Percentiles rank a stretch among this genome's conserved stretches.
phyloP scores from a whole-genome alignment of 495 filamentous ascomycete species.

The Aspergillus baeticus region DNA sequence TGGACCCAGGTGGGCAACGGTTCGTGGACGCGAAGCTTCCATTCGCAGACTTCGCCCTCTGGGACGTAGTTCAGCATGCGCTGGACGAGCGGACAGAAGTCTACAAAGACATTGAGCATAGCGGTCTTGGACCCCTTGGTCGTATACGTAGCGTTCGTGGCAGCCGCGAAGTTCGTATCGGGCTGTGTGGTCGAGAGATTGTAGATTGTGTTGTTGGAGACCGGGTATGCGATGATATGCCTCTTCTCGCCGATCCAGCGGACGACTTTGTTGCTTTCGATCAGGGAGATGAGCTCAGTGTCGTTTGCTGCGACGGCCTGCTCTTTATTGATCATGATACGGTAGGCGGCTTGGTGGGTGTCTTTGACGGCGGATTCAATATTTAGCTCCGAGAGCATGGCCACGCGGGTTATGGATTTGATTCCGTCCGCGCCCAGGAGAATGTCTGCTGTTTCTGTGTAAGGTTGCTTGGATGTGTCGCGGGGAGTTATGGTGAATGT shows the following conservation, averaged over 20 bases:
- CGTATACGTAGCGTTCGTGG: conserved; percentile 73
- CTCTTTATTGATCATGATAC: conserved; percentile 72
- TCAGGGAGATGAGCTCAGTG: conserved; percentile 63
- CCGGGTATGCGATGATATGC: conserved; percentile 83
- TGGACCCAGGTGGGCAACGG: conserved; percentile 70
- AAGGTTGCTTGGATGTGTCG: conserved; percentile 45
- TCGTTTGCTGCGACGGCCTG: conserved; percentile 58
- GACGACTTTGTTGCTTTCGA: conserved; percentile 65
- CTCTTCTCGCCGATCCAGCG: conserved; percentile 77
- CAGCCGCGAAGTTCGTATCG: conserved; percentile 68
- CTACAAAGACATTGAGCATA: conserved; percentile 65
- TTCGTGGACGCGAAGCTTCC: conserved; percentile 71
- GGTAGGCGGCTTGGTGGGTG: conserved; percentile 78
- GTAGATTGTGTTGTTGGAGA: conserved; percentile 72
- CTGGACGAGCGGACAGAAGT: conserved; percentile 71
- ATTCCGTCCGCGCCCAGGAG: conserved; percentile 74
- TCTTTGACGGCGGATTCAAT: conserved; percentile 61
- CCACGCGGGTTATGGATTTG: conserved; percentile 61
- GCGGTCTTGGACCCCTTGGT: conserved; percentile 66
- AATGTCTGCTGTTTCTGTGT: conserved; percentile 61
- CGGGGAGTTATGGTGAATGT: conserved; percentile 58
- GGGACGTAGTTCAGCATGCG: conserved; percentile 76
- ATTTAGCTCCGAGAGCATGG: conserved; percentile 60
- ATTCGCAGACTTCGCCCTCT: conserved; percentile 78
- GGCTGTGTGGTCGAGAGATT: conserved; percentile 77